phyloP scores from a whole-genome alignment of 371 early-diverging fungal genomes.

The Mortierella sp. region DNA sequence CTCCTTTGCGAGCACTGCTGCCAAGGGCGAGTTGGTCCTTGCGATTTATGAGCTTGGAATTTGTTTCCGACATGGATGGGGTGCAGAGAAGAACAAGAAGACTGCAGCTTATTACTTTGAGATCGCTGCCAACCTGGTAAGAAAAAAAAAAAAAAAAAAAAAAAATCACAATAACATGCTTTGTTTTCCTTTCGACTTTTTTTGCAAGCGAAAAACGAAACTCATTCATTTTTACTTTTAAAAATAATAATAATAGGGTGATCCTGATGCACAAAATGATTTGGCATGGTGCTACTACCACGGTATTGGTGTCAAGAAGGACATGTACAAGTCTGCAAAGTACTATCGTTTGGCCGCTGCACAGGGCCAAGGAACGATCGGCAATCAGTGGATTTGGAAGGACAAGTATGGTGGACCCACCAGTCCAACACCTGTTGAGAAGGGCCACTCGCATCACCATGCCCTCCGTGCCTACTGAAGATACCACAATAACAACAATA shows the following conservation, averaged over 20 bases:
- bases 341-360: slow-evolving; percentile 89
- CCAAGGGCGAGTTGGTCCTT: slow-evolving; percentile 72
- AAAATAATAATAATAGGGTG: slow-evolving; percentile 66
- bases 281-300: slow-evolving; percentile 83
- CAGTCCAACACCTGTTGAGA: slow-evolving; percentile 26
- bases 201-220: neutral
- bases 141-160: neutral
- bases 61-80: slow-evolving; percentile 94
- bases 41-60: slow-evolving; percentile 91
- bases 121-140: slow-evolving; percentile 84
- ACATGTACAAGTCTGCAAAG: slow-evolving; percentile 85
- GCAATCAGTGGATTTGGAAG: slow-evolving; percentile 96
- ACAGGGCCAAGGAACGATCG: slow-evolving; percentile 83
- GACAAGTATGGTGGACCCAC: slow-evolving; percentile 76
- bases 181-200: neutral
- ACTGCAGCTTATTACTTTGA: slow-evolving; percentile 89
- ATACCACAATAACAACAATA: neutral
- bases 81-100: slow-evolving; percentile 82
- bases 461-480: neutral
- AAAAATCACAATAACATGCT: too few relatives aligned
- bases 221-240: neutral
- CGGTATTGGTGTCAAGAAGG: slow-evolving; percentile 89
- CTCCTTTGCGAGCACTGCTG: slow-evolving; percentile 56
- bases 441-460: neutral
- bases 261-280: slow-evolving; percentile 91